These are phyloP conservation scores for Pythium volutum DNA, from an alignment of 352 stramenopile species.

Conservation along the genomic window DNA sequence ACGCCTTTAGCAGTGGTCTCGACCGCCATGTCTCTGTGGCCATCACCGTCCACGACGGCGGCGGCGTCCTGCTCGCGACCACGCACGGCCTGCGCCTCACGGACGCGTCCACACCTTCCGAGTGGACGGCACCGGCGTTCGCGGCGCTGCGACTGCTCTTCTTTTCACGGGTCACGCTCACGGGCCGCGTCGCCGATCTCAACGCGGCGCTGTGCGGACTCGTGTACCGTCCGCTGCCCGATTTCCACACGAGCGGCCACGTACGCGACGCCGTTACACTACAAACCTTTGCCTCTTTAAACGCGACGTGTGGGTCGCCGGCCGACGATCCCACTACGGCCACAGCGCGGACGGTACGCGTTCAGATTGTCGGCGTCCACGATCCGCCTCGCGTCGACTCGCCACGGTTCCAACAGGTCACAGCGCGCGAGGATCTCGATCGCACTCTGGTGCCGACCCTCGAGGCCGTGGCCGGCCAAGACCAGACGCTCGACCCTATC, in stretches of 20 bases:
- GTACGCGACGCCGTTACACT: constrained; percentile 37
- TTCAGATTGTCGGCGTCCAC: background rate
- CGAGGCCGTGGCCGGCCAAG: background rate
- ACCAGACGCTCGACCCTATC: background rate
- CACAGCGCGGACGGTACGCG: background rate
- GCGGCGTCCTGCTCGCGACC: constrained; percentile 47
- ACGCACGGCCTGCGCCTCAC: constrained; percentile 35
- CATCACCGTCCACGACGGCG: constrained; percentile 39
- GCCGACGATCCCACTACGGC: background rate
- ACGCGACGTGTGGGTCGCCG: background rate
- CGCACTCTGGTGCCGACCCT: background rate
- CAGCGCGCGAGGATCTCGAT: background rate
- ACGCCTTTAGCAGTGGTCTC: constrained; percentile 1
- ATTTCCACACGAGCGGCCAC: constrained; percentile 51
- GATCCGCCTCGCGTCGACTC: constrained; percentile 1
- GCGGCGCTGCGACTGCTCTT: constrained; percentile 36
- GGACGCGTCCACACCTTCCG: constrained; percentile 5
- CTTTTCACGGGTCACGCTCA: constrained; percentile 33
- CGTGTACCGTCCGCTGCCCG: constrained; percentile 43
- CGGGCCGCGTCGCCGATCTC: constrained; percentile 35
- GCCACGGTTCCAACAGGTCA: background rate
- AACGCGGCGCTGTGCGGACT: constrained; percentile 50
- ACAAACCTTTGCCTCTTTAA: constrained; percentile 1
- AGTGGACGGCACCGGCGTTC: constrained; percentile 2
- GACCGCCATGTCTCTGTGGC: constrained; percentile 34